These are phyloP conservation scores for Phytophthora fragariae DNA, from an alignment of 352 stramenopile species.

Conservation along the genomic window DNA sequence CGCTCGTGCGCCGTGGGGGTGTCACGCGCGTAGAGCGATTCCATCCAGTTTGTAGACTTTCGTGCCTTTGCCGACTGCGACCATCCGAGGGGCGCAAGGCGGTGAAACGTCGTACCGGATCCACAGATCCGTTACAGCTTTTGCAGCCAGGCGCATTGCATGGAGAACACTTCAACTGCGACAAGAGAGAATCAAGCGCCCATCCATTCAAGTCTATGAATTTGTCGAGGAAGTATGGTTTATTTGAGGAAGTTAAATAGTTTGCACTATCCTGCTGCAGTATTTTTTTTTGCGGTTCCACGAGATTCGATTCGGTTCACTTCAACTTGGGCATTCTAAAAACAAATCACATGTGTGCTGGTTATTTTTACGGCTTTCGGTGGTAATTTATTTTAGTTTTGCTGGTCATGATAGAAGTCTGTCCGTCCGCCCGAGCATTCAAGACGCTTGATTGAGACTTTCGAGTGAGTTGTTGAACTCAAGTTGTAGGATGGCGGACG, in stretches of 20 bases:
- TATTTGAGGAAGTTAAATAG: too few relatives aligned
- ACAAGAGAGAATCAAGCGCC: neutral
- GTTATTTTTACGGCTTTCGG: constrained; percentile 26
- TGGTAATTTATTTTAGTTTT: constrained; percentile 14
- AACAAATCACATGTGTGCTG: neutral
- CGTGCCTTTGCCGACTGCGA: constrained; percentile 23
- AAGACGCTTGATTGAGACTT: constrained; percentile 13
- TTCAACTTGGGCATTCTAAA: constrained; percentile 8
- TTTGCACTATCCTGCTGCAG: too few relatives aligned
- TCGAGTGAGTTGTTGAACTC: neutral
- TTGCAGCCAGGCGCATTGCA: neutral
- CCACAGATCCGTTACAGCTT: constrained; percentile 3
- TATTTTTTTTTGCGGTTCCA: neutral
- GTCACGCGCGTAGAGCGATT: constrained; percentile 46
- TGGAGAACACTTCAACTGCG: neutral
- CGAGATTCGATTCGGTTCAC: neutral
- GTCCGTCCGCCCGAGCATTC: too few relatives aligned
- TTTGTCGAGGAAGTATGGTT: too few relatives aligned
- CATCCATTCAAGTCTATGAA: too few relatives aligned
- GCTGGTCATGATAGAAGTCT: constrained; percentile 7
- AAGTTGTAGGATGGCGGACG: constrained; percentile 20
- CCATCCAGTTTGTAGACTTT: constrained; percentile 28
- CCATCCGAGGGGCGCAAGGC: constrained; percentile 11
- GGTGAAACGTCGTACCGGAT: constrained; percentile 30
- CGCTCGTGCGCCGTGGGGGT: constrained; percentile 35